These are phyloP conservation scores for Rutstroemia sp. DNA, from an alignment of 2,329 filamentous ascomycete species.

Conservation along the genomic window DNA sequence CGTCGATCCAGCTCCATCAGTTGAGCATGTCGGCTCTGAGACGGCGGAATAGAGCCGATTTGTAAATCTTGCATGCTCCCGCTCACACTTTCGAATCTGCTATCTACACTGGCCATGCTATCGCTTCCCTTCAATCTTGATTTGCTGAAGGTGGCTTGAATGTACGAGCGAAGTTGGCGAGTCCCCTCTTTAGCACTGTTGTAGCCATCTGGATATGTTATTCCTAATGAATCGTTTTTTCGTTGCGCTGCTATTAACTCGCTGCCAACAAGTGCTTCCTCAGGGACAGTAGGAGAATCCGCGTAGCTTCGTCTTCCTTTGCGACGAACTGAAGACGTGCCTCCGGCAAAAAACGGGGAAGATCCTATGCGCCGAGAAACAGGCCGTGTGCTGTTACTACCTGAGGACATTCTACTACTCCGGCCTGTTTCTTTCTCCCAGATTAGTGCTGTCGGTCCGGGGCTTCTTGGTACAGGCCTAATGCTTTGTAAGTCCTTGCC, in stretches of 20 bases:
- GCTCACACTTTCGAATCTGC: constrained; percentile 24
- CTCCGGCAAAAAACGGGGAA: constrained; percentile 25
- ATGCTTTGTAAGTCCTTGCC: constrained; percentile 9
- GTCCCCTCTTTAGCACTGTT: constrained; percentile 23
- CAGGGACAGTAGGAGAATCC: constrained; percentile 24
- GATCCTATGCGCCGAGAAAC: constrained; percentile 21
- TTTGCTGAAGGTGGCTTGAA: constrained; percentile 16
- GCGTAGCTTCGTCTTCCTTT: constrained; percentile 17
- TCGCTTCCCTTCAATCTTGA: constrained; percentile 14
- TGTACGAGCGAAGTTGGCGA: constrained; percentile 21
- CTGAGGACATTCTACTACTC: constrained; percentile 4
- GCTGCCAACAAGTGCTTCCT: constrained; percentile 15
- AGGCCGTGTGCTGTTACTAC: constrained; percentile 15
- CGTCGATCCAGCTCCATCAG: constrained; percentile 8
- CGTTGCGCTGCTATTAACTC: constrained; percentile 10
- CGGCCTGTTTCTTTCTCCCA: constrained; percentile 4
- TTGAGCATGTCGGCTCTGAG: not conserved
- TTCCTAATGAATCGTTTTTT: constrained; percentile 13
- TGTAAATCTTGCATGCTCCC: constrained; percentile 12
- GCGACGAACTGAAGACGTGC: constrained; percentile 10
- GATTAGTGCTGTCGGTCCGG: constrained; percentile 6
- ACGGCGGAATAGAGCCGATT: not conserved
- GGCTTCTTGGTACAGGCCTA: constrained; percentile 10
- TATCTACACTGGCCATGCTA: constrained; percentile 17
- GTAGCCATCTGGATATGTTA: constrained; percentile 22